Conservation (phyloP, 2,329 filamentous ascomycete genomes). For the Fusarium austroafricanum region DNA sequence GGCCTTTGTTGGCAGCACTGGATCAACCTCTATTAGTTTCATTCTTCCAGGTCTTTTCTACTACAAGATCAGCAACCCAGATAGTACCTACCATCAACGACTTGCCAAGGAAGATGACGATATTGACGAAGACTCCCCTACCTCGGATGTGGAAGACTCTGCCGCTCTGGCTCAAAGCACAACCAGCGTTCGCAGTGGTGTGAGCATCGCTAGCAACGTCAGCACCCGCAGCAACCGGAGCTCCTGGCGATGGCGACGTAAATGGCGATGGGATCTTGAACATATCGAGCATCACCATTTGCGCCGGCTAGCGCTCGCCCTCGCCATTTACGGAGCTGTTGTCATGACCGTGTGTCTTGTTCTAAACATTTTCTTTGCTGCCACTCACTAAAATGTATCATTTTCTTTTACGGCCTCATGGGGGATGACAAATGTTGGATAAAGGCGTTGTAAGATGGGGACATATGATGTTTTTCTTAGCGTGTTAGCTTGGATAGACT, state of each 20-base stretch:
- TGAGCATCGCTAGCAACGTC: constrained; percentile 51
- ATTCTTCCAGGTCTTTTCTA: constrained; percentile 97
- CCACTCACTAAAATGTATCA: constrained; percentile 59
- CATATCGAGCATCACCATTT: constrained; percentile 74
- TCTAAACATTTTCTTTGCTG: constrained; percentile 85
- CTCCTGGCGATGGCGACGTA: constrained; percentile 64
- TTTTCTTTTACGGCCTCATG: constrained; percentile 31
- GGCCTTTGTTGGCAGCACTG: constrained; percentile 94
- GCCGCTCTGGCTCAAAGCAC: constrained; percentile 59
- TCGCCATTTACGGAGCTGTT: constrained; percentile 84
- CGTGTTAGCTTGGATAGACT: constrained; percentile 34
- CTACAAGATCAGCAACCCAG: constrained; percentile 95
- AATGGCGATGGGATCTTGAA: constrained; percentile 70
- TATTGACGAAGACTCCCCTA: constrained; percentile 66
- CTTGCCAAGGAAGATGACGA: constrained; percentile 93
- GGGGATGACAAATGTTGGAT: constrained; percentile 36
- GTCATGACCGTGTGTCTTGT: constrained; percentile 91
- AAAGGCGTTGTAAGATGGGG: constrained; percentile 36
- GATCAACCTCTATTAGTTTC: constrained; percentile 95
- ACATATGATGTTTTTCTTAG: constrained; percentile 40
- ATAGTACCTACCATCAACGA: constrained; percentile 86
- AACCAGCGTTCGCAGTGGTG: constrained; percentile 57
- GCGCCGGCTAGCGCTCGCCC: constrained; percentile 76
- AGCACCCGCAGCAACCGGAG: constrained; percentile 42
- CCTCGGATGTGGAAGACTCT: constrained; percentile 63